These are phyloP conservation scores for Pythium dissotocum DNA, from an alignment of 352 stramenopile genomes.

Conservation along the genomic window DNA sequence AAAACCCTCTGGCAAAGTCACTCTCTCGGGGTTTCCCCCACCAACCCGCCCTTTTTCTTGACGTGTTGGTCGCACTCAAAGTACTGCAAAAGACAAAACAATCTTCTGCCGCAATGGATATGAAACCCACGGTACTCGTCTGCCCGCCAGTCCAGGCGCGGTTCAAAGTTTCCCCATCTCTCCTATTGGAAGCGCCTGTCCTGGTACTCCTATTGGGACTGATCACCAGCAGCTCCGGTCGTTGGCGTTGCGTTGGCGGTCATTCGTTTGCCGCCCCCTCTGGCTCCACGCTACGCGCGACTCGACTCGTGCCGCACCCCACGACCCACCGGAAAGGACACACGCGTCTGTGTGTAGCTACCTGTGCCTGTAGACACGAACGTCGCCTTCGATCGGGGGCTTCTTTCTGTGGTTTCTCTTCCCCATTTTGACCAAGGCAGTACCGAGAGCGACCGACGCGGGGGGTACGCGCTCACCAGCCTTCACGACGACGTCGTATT, in stretches of 20 bases:
- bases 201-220: not conserved
- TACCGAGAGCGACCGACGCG: conserved; percentile 1
- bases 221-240: not conserved
- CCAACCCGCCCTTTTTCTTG: not conserved
- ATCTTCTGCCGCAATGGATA: not conserved
- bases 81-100: conserved; percentile 10
- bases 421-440: too few relatives aligned
- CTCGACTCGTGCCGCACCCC: not conserved
- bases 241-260: too few relatives aligned
- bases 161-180: conserved; percentile 9
- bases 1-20: not conserved
- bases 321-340: too few relatives aligned
- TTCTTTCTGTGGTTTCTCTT: too few relatives aligned
- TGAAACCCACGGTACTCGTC: conserved; percentile 13
- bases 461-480: conserved; percentile 2
- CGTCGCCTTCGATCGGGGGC: too few relatives aligned
- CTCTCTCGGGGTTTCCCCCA: not conserved
- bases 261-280: not conserved
- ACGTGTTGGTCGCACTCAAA: not conserved
- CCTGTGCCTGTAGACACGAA: too few relatives aligned
- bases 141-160: not conserved
- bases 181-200: not conserved
- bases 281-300: not conserved
- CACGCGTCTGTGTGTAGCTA: too few relatives aligned
- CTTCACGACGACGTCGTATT: conserved; percentile 21